Base-by-base conservation (phyloP, 202 grass and related monocot genomes). In the Miscanthus sacchariflorus region DNA sequence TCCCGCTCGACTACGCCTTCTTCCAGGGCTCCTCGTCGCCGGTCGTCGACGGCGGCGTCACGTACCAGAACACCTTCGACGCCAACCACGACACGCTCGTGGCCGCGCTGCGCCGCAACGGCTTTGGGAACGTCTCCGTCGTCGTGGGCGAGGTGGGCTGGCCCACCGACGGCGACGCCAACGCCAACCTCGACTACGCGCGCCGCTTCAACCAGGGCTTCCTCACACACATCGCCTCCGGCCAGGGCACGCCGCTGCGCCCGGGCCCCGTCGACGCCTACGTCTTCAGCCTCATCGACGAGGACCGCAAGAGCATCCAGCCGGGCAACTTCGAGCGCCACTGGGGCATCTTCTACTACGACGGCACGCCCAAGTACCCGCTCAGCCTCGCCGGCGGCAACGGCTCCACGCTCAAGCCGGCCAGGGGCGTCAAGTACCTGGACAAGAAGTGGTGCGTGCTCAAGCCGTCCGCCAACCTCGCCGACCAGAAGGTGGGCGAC, bases 1-100 rank as follows among this genome's bases (percentile, higher is more conserved):
- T 99, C 91, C 97, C 97, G 4, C 76, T 99, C 15, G 97, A 99
- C 86, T 99, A 99, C 82, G 97, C 97, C 52, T 99, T 99, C 87
- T 97, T 99, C 83, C 79, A 97, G 39, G 94, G 97, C 43, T 43
- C 89, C 0, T 21, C 93, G 28, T 3, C 81, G 18, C 88, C 97
- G 1, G 86, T 99, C 5, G 83, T 87, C 3, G 97, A 99, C 78
- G 97, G 91, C 71, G 68, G 81, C 19, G 73, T 99, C 68, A 95
- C 88, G 4, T 99, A 99, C 78, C 13, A 23, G 9, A 99, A 99
- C 79, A 93, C 93, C 30, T 95, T 99, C 35, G 97, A 97, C 82
- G 97, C 97, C 15, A 99, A 97, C 89, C 91, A 96, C 59, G 97
- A 99, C 84, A 99, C 94, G 12, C 93, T 99, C 12, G 91, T 93